A percentile compares a stretch with the other conserved stretches of the same genome.
Conservation (phyloP, 2,329 filamentous ascomycete genomes). For the Mycosphaerelloides madeirae region DNA sequence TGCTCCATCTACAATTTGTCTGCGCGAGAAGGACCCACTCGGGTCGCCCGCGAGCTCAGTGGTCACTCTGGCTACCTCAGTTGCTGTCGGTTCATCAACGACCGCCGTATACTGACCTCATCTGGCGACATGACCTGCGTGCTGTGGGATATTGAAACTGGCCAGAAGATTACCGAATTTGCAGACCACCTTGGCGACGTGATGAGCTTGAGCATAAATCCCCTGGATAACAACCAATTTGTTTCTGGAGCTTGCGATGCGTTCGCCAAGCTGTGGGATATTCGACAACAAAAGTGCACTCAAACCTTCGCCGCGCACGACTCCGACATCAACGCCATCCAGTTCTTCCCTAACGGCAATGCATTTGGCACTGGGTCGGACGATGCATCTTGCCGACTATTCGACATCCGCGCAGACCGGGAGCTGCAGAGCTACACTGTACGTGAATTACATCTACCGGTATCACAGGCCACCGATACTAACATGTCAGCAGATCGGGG, state of each 20-base stretch:
- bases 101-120: constrained; percentile 93
- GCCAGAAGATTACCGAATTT: constrained; percentile 94
- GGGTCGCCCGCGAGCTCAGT: constrained; percentile 90
- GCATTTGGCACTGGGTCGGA: constrained; percentile 97
- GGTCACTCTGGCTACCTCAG: constrained; percentile 96
- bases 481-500: constrained; percentile 66
- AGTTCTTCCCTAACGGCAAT: constrained; percentile 98
- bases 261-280: constrained; percentile 98
- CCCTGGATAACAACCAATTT: constrained; percentile 98
- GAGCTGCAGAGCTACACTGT: constrained; percentile 66
- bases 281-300: constrained; percentile 93
- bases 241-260: constrained; percentile 98
- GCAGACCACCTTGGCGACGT: constrained; percentile 97
- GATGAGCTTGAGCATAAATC: constrained; percentile 99
- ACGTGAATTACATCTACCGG: constrained; percentile 28
- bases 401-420: constrained; percentile 94
- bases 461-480: constrained; percentile 8
- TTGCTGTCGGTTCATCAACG: constrained; percentile 98
- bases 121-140: constrained; percentile 99
- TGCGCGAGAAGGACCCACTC: constrained; percentile 91
- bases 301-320: constrained; percentile 98
- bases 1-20: constrained; percentile 99
- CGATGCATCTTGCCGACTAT: constrained; percentile 93
- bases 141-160: constrained; percentile 99
- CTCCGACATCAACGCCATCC: constrained; percentile 98